Evolutionary conservation across 192 early-diverging fungal genomes (phyloP), one percentile per base, ranked within the genome.

Genomic region (Geranomyces michiganensis): DNA sequence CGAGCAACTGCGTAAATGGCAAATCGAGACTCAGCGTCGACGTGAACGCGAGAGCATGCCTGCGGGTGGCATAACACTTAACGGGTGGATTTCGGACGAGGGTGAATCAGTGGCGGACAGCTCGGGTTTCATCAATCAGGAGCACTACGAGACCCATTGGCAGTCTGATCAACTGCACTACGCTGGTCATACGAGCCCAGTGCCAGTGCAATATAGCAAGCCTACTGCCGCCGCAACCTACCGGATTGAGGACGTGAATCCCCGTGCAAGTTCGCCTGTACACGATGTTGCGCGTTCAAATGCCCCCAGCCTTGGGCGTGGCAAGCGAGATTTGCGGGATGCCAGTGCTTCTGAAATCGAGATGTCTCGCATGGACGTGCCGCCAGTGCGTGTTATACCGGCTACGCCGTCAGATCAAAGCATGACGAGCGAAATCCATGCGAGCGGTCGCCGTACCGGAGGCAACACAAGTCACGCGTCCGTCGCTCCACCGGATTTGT

Each of bases 11-110:
- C 47, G 48, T 0, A 59, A 48, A 47, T 68, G 66, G 66, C 53
- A 68, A 56, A 13, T 55, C 10, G 66, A 68, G 10, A 49, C 21
- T 33, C 66, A 68, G 13, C 63, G 63, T 21, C 66, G 66, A 0
- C 47, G 51, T 21, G 53, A 68, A 14, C 0, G 58, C 30, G 24
- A 33, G 22, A 68, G 66, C 22, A 68, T 68, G 66, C 66, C 66
- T 5, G 45, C 66, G 14, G 66, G 66, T 17, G 1, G 14, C 26
- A 68, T 68, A 30, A 22, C n/a, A 21, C 29, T 68, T 0, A 29
- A 24, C 14, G 66, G 66, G 8, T 68, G 66, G 66, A 68, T 68
- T 45, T n/a, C 19, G 2, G 58, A 60, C 17, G 31, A 60, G 24
- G 58, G 29, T 26, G 26, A 19, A 4, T 19, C 24, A 5, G 27